Base-by-base conservation (phyloP, 306 rosid species). In the Parietaria judaica region DNA sequence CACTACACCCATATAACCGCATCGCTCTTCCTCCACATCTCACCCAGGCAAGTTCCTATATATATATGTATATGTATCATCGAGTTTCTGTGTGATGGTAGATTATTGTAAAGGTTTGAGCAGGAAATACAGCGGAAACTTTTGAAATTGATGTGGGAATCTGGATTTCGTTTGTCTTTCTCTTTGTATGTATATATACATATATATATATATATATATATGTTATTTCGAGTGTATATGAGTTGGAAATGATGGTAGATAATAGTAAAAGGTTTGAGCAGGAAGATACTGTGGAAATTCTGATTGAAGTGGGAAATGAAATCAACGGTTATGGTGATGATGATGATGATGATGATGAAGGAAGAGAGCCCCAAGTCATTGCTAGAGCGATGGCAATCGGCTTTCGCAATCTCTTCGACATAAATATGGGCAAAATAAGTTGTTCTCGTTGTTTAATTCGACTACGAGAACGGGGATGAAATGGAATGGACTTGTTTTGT, bases 391-490 rank as follows among this genome's bases (percentile, higher is more conserved):
- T 85, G 61, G 82, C 90, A 83, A 54, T 52, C 4, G 86, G 83
- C 95, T 66, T 60, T 84, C 86, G 95, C 96, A 92, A 86, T 88
- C 80, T 88, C 94, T 92, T 84, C 88, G 17, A 92, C 34, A 90
- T 3, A 60, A 78, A 78, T 7, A 51, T 11, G 5, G 31, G 47
- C 14, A 23, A 14, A 14, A 47, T 44, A 13, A 16, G 56, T 44
- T n/a, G 50, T 15, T 55, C n/a, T 55, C 11, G 4, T 55, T 23
- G 7, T 55, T 55, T 34, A 1, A 46, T 46, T 13, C 13, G 11
- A 46, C 13, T 23, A 23, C 31, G 31, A 23, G 31, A 23, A 23
- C 31, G 31, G 31, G 31, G 31, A 23, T 23, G 31, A 41, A 41
- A 41, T 41, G 45, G 9, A 41, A 41, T 41, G 45, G 9, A 8